phyloP scores from a whole-genome alignment of 202 grass and related monocot species.

The Setaria italica region DNA sequence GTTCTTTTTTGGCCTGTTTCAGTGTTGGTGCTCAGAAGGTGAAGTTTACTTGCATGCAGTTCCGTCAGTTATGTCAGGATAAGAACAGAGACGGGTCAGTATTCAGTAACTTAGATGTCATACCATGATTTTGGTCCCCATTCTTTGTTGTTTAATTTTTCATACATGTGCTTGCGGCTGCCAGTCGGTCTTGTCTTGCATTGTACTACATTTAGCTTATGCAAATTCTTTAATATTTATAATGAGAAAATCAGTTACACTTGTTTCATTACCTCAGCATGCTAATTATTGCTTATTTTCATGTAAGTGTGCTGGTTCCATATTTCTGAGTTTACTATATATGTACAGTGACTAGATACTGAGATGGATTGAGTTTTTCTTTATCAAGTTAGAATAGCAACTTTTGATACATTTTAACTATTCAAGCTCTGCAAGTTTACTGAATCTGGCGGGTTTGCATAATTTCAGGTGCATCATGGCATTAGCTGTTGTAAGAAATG shows the following conservation, averaged over 20 bases:
- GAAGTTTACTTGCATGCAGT: slow-evolving; percentile 66
- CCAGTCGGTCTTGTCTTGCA: background rate
- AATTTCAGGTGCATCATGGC: slow-evolving; percentile 67
- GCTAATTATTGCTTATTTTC: too few species aligned
- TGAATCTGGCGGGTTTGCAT: background rate
- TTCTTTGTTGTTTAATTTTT: background rate
- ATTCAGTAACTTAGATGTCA: slow-evolving; percentile 27
- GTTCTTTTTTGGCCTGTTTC: slow-evolving; percentile 27
- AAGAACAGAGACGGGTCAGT: slow-evolving; percentile 73
- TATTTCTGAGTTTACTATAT: slow-evolving; percentile 10
- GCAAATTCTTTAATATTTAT: slow-evolving; percentile 15
- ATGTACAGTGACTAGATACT: slow-evolving; percentile 7
- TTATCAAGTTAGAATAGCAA: slow-evolving; percentile 20
- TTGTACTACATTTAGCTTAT: slow-evolving; percentile 9
- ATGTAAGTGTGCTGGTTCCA: background rate
- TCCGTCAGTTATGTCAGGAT: slow-evolving; percentile 55
- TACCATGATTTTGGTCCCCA: background rate
- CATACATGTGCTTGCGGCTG: slow-evolving; percentile 4
- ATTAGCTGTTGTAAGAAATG: slow-evolving; percentile 58
- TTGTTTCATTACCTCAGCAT: background rate
- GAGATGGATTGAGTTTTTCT: slow-evolving; percentile 1
- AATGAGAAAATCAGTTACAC: background rate
- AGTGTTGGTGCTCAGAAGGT: slow-evolving; percentile 85
- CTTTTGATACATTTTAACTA: background rate
- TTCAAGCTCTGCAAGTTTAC: background rate